These are phyloP conservation scores for Diutina sp. DNA, from an alignment of 1,139 yeast genomes.

Conservation along the genomic window DNA sequence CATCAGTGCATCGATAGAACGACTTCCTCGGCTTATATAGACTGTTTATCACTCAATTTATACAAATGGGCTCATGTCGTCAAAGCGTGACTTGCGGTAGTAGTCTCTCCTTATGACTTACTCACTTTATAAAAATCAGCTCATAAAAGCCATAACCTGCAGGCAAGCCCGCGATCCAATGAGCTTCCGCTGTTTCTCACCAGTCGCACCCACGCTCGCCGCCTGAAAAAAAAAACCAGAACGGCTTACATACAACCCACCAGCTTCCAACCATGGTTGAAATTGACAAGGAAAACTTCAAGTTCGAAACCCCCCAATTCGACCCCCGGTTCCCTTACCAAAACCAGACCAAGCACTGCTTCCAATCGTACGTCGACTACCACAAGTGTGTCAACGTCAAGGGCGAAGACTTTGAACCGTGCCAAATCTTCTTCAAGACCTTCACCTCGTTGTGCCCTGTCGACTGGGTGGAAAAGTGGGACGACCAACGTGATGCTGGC, in stretches of 20 bases:
- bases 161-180: neutral
- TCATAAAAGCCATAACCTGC: neutral
- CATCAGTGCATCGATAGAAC: too few species aligned
- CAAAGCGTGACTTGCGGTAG: neutral
- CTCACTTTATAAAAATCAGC: neutral
- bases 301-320: slow-evolving; percentile 73
- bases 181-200: neutral
- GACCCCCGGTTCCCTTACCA: slow-evolving; percentile 93
- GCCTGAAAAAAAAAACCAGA: neutral
- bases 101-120: neutral
- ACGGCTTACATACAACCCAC: neutral
- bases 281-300: slow-evolving; percentile 32
- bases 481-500: slow-evolving; percentile 73
- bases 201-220: neutral
- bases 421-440: slow-evolving; percentile 88
- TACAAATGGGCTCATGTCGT: too few species aligned
- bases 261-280: neutral
- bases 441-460: slow-evolving; percentile 86
- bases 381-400: slow-evolving; percentile 92
- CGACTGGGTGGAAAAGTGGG: slow-evolving; percentile 92
- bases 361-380: slow-evolving; percentile 95
- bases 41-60: too few species aligned
- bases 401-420: slow-evolving; percentile 98
- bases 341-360: slow-evolving; percentile 97
- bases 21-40: too few species aligned